Evolutionary conservation across 2,329 filamentous ascomycete genomes (phyloP), one percentile per base, ranked within the genome.

Genomic region (Lachnellula suecica): DNA sequence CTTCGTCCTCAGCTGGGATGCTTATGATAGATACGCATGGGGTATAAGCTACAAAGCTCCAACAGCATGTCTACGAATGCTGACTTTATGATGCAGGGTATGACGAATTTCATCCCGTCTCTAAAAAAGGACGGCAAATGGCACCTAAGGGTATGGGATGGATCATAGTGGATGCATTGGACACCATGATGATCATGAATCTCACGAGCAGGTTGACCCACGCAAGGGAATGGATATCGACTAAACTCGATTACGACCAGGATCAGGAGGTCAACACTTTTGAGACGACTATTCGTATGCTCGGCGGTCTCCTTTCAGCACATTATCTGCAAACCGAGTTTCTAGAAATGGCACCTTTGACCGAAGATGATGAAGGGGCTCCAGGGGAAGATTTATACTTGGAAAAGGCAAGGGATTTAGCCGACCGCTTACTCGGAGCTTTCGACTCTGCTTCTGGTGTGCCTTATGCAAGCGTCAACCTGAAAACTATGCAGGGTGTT

Each of bases 111-210:
- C 84, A 90, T 63, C 94, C 94, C 1, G 73, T 93, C 24, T 84
- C 88, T 5, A 94, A 94, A 68, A 83, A 74, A 17, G 89, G 91
- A 45, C 79, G 78, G 47, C 85, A 94, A 63, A 97, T 99, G 93
- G 85, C 91, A 6, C 80, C 87, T 3, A 85, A 90, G 57, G 94
- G 93, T 23, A 79, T 99, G 72, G 94, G 94, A 25, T 99, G 95
- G 94, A 97, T 97, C 65, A 97, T 99, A 57, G 87, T 99, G 52
- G 94, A 99, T 73, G 85, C 93, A 11, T 76, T 99, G 58, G 94
- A 99, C 71, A 99, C 94, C 1, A 82, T 97, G 79, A 99, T 99
- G 75, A 78, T 99, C 56, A 99, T 99, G 94, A 97, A 97, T 70
- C 78, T 96, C 59, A 97, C 93, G 13, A 88, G 84, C 27, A 85